These are phyloP conservation scores for Clohesyomyces aquaticus DNA, from an alignment of 495 filamentous ascomycete genomes.

Conservation along the genomic window DNA sequence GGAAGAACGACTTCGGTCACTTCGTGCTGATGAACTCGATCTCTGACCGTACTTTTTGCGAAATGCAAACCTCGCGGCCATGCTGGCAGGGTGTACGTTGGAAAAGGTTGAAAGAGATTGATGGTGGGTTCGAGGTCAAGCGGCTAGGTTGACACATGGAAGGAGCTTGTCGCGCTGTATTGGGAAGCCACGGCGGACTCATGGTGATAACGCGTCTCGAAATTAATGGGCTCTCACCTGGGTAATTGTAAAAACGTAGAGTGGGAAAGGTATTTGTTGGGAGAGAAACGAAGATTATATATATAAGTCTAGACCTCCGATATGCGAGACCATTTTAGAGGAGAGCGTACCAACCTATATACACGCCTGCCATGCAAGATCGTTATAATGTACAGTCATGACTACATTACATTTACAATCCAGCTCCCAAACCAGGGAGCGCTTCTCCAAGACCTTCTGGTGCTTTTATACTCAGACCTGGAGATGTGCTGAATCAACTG, in stretches of 20 bases:
- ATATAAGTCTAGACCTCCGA: no score
- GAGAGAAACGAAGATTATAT: not conserved
- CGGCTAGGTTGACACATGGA: no score
- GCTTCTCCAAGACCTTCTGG: no score
- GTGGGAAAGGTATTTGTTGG: no score
- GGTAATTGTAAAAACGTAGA: no score
- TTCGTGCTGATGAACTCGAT: conserved; percentile 1
- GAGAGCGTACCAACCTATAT: conserved; percentile 7
- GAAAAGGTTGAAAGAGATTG: not conserved
- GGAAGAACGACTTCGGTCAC: conserved; percentile 5
- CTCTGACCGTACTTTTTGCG: not conserved
- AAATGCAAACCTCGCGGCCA: conserved; percentile 3
- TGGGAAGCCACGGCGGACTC: no score
- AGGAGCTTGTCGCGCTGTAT: no score
- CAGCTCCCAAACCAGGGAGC: no score
- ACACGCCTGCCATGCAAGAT: not conserved
- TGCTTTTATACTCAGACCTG: not conserved
- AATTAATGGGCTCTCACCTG: no score
- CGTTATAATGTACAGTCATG: not conserved
- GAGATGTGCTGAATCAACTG: not conserved
- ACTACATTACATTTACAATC: no score
- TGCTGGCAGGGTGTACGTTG: not conserved
- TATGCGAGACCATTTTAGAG: conserved; percentile 3
- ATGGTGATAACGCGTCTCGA: no score
- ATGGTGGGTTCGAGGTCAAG: no score